Base-by-base conservation (phyloP, 805 yeast species). In the Kuraishia cidri region DNA sequence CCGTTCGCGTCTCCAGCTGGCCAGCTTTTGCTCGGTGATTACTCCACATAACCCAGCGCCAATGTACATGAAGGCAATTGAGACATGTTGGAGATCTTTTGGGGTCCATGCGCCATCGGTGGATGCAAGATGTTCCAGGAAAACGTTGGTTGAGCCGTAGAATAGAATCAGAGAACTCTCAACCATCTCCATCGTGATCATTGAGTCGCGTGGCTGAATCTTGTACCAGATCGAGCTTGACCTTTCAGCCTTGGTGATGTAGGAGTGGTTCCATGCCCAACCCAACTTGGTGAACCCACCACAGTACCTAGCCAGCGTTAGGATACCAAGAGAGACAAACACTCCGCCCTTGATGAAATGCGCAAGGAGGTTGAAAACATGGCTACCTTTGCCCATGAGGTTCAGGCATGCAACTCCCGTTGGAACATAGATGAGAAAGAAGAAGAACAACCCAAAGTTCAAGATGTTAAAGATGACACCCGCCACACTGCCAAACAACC, bases 311-410 rank as follows among this genome's bases (percentile, higher is more conserved):
- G 87, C 82, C 25, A 92, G 64, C n/a, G 94, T 71, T 5, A 87
- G 51, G 6, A 88, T 39, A 14, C 98, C 98, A 25, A 82, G 60
- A 4, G 66, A 41, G 37, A 86, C 66, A 50, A 90, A 90, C 3
- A 90, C 92, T 17, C 90, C 92, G 38, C 98, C 98, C 56, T 90
- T 90, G 54, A 90, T 90, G 69, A 86, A 85, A 57, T 90, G 98
- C 2, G 98, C 98, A 36, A 90, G 66, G 33, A 90, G 56, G 45
- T 85, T 86, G 61, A 85, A 90, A 10, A 88, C 79, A 14, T 63
- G 62, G 9, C 45, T 49, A 3, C 75, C 88, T 54, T 72, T 58
- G 25, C 95, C 97, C 46, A 87, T 55, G 26, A 79, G 50, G 34
- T 69, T 72, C 28, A 83, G 81, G 5, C 81, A 77, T 5, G 86